Percentiles rank a stretch among this genome's conserved stretches.
Evolutionary conservation across 2,329 filamentous ascomycete species (phyloP).

Genomic region (Cladosporium phlei): DNA sequence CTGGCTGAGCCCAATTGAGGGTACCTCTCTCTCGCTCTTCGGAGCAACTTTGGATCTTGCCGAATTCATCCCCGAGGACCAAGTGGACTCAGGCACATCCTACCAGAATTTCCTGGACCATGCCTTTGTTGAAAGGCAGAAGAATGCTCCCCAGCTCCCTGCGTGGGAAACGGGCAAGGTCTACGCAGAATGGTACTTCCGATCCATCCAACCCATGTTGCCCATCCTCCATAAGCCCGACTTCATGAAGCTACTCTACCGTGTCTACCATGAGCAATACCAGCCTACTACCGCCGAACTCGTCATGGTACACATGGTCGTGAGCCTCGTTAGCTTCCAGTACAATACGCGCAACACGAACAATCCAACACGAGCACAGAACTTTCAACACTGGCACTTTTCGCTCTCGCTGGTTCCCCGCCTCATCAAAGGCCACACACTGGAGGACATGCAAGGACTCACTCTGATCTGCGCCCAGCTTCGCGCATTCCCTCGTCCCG

Average conservation of each 20-base stretch:
- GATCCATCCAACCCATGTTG: constrained; percentile 65
- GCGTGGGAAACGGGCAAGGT: constrained; percentile 59
- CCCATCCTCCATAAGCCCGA: constrained; percentile 74
- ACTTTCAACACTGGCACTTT: constrained; percentile 75
- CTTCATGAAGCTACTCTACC: constrained; percentile 62
- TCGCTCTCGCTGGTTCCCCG: constrained; percentile 64
- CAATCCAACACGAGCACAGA: constrained; percentile 56
- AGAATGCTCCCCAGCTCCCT: constrained; percentile 58
- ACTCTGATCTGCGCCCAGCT: constrained; percentile 67
- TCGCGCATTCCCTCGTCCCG: constrained; percentile 73
- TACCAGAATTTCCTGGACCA: constrained; percentile 66
- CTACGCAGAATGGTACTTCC: constrained; percentile 71
- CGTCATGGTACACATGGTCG: constrained; percentile 72
- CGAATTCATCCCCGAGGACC: constrained; percentile 63
- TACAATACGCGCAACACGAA: constrained; percentile 65
- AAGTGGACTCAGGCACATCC: constrained; percentile 59
- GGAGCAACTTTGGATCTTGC: constrained; percentile 76
- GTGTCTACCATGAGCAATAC: constrained; percentile 67
- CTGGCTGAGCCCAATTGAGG: constrained; percentile 67
- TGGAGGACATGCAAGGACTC: constrained; percentile 68
- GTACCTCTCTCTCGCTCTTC: constrained; percentile 70
- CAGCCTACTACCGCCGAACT: constrained; percentile 59
- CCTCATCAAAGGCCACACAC: constrained; percentile 55
- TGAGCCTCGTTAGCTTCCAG: constrained; percentile 73
- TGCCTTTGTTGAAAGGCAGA: constrained; percentile 54